Conservation (phyloP, 2,329 filamentous ascomycete genomes). For the Ciborinia camelliae region DNA sequence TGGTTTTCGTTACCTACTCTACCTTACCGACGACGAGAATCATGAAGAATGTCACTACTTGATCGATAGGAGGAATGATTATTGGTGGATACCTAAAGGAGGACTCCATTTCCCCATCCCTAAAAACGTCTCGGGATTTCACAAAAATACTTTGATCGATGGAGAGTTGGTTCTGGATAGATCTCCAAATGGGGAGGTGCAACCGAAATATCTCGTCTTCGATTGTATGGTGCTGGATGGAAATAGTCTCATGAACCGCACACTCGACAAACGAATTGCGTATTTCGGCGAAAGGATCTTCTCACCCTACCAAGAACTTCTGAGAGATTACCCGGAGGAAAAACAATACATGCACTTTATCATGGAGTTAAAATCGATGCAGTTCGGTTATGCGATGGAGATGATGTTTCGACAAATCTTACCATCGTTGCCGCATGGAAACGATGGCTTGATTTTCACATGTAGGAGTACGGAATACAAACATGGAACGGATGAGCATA, state of each 20-base stretch:
- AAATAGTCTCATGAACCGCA: constrained; percentile 70
- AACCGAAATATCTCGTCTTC: constrained; percentile 86
- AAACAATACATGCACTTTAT: constrained; percentile 70
- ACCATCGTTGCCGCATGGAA: constrained; percentile 81
- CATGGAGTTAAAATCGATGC: constrained; percentile 83
- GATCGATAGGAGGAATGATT: constrained; percentile 97
- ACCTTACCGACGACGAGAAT: constrained; percentile 67
- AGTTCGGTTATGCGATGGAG: constrained; percentile 82
- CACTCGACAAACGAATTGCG: constrained; percentile 83
- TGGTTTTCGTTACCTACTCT: constrained; percentile 92
- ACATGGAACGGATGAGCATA: constrained; percentile 87
- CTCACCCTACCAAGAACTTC: constrained; percentile 62
- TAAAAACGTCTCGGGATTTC: constrained; percentile 63
- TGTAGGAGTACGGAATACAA: constrained; percentile 83
- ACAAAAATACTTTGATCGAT: constrained; percentile 79
- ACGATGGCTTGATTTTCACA: constrained; percentile 98
- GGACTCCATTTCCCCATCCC: constrained; percentile 77
- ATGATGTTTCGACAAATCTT: constrained; percentile 90
- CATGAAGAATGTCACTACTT: constrained; percentile 75
- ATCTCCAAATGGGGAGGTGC: constrained; percentile 61
- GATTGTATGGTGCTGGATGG: constrained; percentile 84
- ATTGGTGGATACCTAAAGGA: constrained; percentile 72
- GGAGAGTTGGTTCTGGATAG: constrained; percentile 89
- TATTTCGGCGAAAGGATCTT: constrained; percentile 79
- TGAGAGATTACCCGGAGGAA: constrained; percentile 66